Base-by-base conservation (phyloP, 2,329 filamentous ascomycete genomes). In the Colletotrichum sublineola region DNA sequence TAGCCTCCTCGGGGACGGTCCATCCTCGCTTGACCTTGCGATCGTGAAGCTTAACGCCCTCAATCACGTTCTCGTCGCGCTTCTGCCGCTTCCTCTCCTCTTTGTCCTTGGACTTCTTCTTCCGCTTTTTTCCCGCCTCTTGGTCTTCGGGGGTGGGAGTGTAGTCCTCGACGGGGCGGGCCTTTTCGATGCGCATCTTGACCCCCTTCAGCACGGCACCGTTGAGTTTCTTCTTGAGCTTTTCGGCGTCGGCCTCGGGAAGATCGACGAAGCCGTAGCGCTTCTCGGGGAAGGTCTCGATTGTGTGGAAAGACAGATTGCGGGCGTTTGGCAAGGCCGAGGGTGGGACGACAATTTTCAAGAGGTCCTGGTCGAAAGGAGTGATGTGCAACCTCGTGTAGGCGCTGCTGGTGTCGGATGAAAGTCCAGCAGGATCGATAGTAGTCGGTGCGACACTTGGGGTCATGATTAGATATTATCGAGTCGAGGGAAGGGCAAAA, bases 201-300 rank as follows among this genome's bases (percentile, higher is more conserved):
- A 87, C 87, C 11, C 96, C 96, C 79, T 93, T 96, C 68, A 99
- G 84, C 33, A 94, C 92, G 2, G 92, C 89, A 42, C 96, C 96
- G 85, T 97, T 93, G 62, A 98, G 87, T 84, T 96, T 98, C 84
- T 93, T 96, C 84, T 92, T 94, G 66, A 98, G 83, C 81, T 95
- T 97, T n/a, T 96, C 93, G 12, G 96, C 96, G 75, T 97, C 95
- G 82, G 90, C 89, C 3, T 81, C 83, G 0, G 95, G 95, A 48
- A 99, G 83, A 58, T 97, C 95, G 72, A 98, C 86, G 83, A 93
- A 99, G 68, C 96, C 96, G 90, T 94, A 99, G 65, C 90, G 92
- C 79, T 90, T 93, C 75, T 99, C 96, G 18, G 96, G 96, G 75
- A 97, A 97, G 0, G 95, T 95, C 79, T 94, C 89, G 75, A 98